Base-by-base conservation (phyloP, 768 basidiomycete genomes). In the Candolleomyces aberdarensis region DNA sequence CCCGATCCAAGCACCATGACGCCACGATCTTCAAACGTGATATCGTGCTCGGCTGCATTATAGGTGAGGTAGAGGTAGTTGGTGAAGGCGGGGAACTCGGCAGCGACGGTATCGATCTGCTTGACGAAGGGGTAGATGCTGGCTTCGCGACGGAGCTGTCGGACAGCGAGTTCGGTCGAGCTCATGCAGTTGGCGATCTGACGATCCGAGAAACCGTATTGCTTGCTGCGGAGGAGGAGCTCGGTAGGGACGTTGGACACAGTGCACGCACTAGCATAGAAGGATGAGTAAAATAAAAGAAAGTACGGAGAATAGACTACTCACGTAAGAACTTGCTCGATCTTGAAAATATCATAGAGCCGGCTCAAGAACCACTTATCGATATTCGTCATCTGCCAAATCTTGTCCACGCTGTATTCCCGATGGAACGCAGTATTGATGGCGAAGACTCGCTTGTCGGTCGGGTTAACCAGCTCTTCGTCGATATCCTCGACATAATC, bases 51-150 rank as follows among this genome's bases (percentile, higher is more conserved):
- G 63, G 88, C 78, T n/a, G 91, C 96, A 68, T 96, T 98, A 80
- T 98, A 98, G 0, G 96, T 97, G 47, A 91, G 97, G 78, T 99
- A 98, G 49, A 99, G 87, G 74, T 98, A 98, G 79, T 99, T 99
- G 58, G 97, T 98, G 80, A 89, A 94, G 0, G 96, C 95, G 1
- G 97, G 96, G 85, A 98, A 99, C 71, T 98, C 96, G 31, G 97
- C 96, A 11, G 97, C 97, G 58, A 98, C 96, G 0, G 97, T 98
- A 68, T 99, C 97, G 72, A 98, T 99, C 72, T 98, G 96, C 80
- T 98, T 98, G 75, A 97, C 91, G 72, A 94, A 96, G 0, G 96
- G 96, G 13, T 81, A 80, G 67, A 98, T 89, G 39, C 83, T 84
- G 51, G 76, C 74, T 74, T 98, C 96, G 70, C 93, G 89, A 59